A percentile compares a stretch with the other conserved stretches of the same genome.
Evolutionary conservation across 2,329 filamentous ascomycete genomes (phyloP).

Genomic region (Alternaria gaisen): DNA sequence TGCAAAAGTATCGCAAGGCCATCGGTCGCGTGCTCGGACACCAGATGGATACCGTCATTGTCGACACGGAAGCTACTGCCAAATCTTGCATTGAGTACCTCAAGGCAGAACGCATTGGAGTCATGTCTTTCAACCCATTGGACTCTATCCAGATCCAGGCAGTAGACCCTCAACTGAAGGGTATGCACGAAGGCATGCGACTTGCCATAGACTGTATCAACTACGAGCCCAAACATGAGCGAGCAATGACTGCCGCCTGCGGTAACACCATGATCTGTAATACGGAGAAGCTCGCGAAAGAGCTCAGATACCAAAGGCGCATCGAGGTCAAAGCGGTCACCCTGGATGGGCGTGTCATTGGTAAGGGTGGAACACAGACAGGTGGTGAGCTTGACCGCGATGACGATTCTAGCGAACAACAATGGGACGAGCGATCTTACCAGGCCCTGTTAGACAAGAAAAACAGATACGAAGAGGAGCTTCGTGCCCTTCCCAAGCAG

Average conservation of each 20-base stretch:
- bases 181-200: conserved; percentile 81
- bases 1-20: conserved; percentile 95
- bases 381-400: conserved; percentile 78
- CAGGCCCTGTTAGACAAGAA: conserved; percentile 82
- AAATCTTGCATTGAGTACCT: conserved; percentile 94
- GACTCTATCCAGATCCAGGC: conserved; percentile 97
- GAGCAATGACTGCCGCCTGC: conserved; percentile 94
- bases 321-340: conserved; percentile 95
- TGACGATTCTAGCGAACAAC: conserved; percentile 76
- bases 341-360: conserved; percentile 93
- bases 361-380: conserved; percentile 96
- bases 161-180: conserved; percentile 88
- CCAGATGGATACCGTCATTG: conserved; percentile 93
- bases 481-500: conserved; percentile 80
- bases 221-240: conserved; percentile 86
- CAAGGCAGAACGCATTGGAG: conserved; percentile 84
- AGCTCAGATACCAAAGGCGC: conserved; percentile 84
- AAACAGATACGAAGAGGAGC: conserved; percentile 78
- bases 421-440: conserved; percentile 90
- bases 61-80: conserved; percentile 93
- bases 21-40: conserved; percentile 91
- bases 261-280: conserved; percentile 96
- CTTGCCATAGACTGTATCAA: conserved; percentile 96
- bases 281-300: conserved; percentile 82
- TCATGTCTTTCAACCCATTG: conserved; percentile 93